A percentile compares a stretch with the other conserved stretches of the same genome.
phyloP scores from a whole-genome alignment of 352 stramenopile species.

The Plasmopara halstedii region DNA sequence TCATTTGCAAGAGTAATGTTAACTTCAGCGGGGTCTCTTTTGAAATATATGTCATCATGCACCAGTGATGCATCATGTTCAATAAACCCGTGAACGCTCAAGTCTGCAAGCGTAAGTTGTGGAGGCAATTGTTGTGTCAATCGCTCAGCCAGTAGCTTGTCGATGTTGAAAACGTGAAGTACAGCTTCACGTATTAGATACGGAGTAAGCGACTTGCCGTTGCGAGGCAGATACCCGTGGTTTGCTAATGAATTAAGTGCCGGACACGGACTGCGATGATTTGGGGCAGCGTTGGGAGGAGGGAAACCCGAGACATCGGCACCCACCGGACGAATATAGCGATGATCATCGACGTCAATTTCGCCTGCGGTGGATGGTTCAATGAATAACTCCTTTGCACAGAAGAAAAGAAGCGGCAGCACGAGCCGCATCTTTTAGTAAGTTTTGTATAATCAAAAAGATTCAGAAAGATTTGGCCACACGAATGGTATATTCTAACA shows the following conservation, averaged over 20 bases:
- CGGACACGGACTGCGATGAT: constrained; percentile 56
- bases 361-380: background rate
- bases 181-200: constrained; percentile 30
- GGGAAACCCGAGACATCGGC: constrained; percentile 37
- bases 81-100: constrained; percentile 51
- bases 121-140: constrained; percentile 26
- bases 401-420: no score
- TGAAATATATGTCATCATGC: constrained; percentile 51
- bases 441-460: no score
- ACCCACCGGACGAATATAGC: constrained; percentile 34
- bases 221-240: constrained; percentile 51
- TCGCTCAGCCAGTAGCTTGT: constrained; percentile 24
- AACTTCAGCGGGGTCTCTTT: constrained; percentile 31
- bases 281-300: constrained; percentile 22
- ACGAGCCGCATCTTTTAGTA: no score
- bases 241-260: constrained; percentile 67
- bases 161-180: constrained; percentile 43
- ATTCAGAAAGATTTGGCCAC: no score
- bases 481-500: no score
- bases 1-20: constrained; percentile 38
- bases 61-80: constrained; percentile 57
- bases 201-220: constrained; percentile 45
- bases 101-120: constrained; percentile 42
- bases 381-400: background rate
- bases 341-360: constrained; percentile 8